Conservation (phyloP, 106 monocot species). For the Dendrobium catenatum region DNA sequence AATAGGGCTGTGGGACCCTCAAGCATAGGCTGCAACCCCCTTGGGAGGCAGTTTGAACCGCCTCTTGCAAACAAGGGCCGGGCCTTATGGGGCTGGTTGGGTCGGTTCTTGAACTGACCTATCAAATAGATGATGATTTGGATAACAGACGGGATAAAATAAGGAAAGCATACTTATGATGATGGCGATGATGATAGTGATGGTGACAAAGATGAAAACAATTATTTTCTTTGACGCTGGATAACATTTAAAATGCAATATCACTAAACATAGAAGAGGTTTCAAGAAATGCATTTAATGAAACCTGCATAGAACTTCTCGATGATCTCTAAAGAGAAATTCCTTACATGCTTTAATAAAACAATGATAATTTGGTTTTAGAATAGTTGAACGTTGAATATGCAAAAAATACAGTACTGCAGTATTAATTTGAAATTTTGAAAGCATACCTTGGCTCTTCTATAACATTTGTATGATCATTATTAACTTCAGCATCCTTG, state of each 20-base stretch:
- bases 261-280: neutral
- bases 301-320: neutral
- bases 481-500: slow-evolving; percentile 11
- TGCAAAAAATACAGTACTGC: neutral
- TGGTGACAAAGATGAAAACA: neutral
- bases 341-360: neutral
- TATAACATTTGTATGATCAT: slow-evolving; percentile 14
- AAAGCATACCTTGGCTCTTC: slow-evolving; percentile 17
- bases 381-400: neutral
- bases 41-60: too few species aligned
- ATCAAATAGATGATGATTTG: neutral
- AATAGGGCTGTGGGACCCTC: too few species aligned
- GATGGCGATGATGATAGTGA: neutral
- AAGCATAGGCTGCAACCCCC: too few species aligned
- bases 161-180: neutral
- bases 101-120: too few species aligned
- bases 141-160: neutral
- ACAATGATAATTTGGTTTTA: neutral
- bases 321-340: neutral
- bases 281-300: neutral
- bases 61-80: too few species aligned
- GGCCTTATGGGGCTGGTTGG: too few species aligned
- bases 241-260: neutral
- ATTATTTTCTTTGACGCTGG: neutral
- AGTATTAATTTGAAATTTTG: neutral